Evolutionary conservation across 2,329 filamentous ascomycete species (phyloP), one percentile per base, ranked within the genome.

Genomic region (Alternaria incomplexa): DNA sequence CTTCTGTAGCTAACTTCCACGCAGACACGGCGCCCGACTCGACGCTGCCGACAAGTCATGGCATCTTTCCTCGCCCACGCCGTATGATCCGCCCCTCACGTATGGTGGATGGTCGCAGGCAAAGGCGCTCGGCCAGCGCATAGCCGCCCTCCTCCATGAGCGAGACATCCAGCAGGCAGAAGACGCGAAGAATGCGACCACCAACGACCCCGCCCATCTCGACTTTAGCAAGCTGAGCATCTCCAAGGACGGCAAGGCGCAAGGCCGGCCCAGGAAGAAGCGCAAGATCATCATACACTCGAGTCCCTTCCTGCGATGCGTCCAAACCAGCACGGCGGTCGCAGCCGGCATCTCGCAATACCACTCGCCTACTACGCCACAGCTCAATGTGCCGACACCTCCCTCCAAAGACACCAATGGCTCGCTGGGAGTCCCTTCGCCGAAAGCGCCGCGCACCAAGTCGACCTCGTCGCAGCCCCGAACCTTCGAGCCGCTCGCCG

Each of bases 31-130:
- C 75, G 92, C 94, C 73, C 91, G 96, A 70, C 90, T 99, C 61
- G 96, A 99, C 80, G 93, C 93, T 59, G 93, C 94, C 65, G 94
- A 99, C 85, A 93, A 94, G 78, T 89, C 93, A 79, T 99, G 96
- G 96, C 93, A 97, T 80, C 86, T 97, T 58, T 91, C 92, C 28
- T 97, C 96, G 6, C 92, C 94, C 1, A 94, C 93, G 6, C 96
- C 96, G 2, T 99, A 98, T 84, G 95, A 99, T 70, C 93, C 96
- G 69, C 96, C 96, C 53, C 85, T 99, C 61, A 97, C 94, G 3
- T 98, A 97, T 77, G 92, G 93, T 70, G 96, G 96, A 68, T 97
- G 96, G 91, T 88, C 90, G 13, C 96, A 98, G 80, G 90, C 92
- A 57, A 90, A 91, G 71, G 88, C 90, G 6, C 87, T 97, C 23